phyloP scores from a whole-genome alignment of 2,329 filamentous ascomycete species.

The Nannizzia gypsea region DNA sequence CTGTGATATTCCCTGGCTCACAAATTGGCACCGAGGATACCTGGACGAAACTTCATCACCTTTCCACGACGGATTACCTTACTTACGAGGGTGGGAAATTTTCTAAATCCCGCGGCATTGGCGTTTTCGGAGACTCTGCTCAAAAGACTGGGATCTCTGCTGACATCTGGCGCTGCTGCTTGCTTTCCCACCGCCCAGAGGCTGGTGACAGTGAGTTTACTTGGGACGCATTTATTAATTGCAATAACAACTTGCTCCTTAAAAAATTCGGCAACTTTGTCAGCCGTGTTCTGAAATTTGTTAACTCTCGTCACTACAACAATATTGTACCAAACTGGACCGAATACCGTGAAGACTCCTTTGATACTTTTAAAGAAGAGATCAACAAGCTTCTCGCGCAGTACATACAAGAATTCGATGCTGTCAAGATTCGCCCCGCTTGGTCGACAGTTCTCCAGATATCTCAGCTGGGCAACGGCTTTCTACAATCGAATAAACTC shows the following conservation, averaged over 20 bases:
- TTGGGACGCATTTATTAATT: slow-evolving; percentile 62
- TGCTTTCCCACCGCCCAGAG: slow-evolving; percentile 69
- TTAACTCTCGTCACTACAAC: slow-evolving; percentile 57
- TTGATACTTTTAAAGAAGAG: slow-evolving; percentile 31
- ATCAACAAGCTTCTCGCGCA: slow-evolving; percentile 43
- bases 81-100: slow-evolving; percentile 77
- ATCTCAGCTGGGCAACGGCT: slow-evolving; percentile 47
- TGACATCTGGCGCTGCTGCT: slow-evolving; percentile 74
- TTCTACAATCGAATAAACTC: slow-evolving; percentile 37
- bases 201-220: slow-evolving; percentile 70
- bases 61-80: slow-evolving; percentile 71
- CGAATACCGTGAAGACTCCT: slow-evolving; percentile 29
- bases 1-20: slow-evolving; percentile 70
- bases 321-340: slow-evolving; percentile 49
- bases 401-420: slow-evolving; percentile 48
- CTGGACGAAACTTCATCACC: slow-evolving; percentile 72
- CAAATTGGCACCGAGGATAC: slow-evolving; percentile 68
- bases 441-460: slow-evolving; percentile 45
- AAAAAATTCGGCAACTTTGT: slow-evolving; percentile 55
- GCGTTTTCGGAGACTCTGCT: slow-evolving; percentile 73
- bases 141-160: slow-evolving; percentile 65
- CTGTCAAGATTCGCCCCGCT: slow-evolving; percentile 47
- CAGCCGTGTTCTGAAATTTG: slow-evolving; percentile 40
- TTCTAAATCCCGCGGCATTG: slow-evolving; percentile 68
- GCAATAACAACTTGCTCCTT: slow-evolving; percentile 69